phyloP scores from a whole-genome alignment of 1,284 basidiomycete species.

The Cystobasidium sp. region DNA sequence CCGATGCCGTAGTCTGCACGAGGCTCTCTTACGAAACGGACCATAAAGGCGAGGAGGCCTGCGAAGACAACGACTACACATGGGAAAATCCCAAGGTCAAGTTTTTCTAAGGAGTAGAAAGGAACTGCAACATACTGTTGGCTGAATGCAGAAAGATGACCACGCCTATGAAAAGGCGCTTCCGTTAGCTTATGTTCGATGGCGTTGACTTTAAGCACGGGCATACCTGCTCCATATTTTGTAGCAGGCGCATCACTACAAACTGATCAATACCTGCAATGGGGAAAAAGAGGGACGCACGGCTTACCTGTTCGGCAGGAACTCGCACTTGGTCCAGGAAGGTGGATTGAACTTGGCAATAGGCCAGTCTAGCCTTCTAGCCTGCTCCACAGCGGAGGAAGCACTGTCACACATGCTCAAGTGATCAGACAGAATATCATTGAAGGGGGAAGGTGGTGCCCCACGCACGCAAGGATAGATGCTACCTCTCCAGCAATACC shows the following conservation, averaged over 20 bases:
- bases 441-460: not conserved
- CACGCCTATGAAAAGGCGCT: not conserved
- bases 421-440: not conserved
- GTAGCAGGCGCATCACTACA: slow-evolving; percentile 36
- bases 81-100: not conserved
- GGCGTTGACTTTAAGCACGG: not conserved
- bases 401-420: slow-evolving; percentile 1
- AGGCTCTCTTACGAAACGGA: slow-evolving; percentile 13
- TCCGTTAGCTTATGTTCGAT: too few relatives aligned
- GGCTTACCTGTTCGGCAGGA: slow-evolving; percentile 22
- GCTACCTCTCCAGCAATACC: slow-evolving; percentile 25
- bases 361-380: slow-evolving; percentile 34
- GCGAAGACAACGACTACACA: slow-evolving; percentile 23
- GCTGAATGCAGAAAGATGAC: slow-evolving; percentile 25
- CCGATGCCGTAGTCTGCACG: slow-evolving; percentile 33
- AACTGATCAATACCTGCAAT: not conserved
- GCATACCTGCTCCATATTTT: slow-evolving; percentile 26
- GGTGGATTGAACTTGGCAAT: slow-evolving; percentile 7
- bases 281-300: too few relatives aligned
- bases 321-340: slow-evolving; percentile 32
- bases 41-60: slow-evolving; percentile 17
- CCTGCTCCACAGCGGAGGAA: slow-evolving; percentile 23
- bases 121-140: slow-evolving; percentile 5
- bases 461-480: slow-evolving; percentile 21
- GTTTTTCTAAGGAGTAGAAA: not conserved